Conservation (phyloP, 108 stramenopile species). For the Cylindrotheca fusiformis region DNA sequence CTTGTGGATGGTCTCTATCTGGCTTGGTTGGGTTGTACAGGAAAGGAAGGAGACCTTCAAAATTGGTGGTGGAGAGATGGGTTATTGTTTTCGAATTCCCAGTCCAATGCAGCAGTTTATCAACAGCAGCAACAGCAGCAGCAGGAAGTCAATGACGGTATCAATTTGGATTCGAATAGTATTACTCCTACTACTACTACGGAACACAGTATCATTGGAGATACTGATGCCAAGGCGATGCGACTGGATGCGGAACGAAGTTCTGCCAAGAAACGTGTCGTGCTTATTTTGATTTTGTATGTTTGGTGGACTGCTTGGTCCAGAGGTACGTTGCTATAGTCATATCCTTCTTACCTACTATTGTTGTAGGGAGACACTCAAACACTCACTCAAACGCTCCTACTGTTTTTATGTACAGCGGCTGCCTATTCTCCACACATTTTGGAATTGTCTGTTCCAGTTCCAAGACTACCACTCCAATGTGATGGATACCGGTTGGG, state of each 20-base stretch:
- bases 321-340: background rate
- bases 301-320: background rate
- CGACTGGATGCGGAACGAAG: background rate
- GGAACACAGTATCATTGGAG: background rate
- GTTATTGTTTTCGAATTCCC: too few species aligned
- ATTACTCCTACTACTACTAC: too few species aligned
- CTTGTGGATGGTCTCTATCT: too few species aligned
- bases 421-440: background rate
- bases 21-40: too few species aligned
- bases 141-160: too few species aligned
- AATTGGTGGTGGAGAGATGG: too few species aligned
- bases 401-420: background rate
- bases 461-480: background rate
- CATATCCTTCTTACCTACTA: background rate
- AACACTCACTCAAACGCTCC: too few species aligned
- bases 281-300: background rate
- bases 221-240: background rate
- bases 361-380: too few species aligned
- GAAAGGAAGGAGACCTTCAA: background rate
- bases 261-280: background rate
- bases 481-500: background rate
- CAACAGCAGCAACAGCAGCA: too few species aligned
- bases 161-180: background rate
- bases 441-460: background rate
- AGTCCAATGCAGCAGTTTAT: too few species aligned